Base-by-base conservation (phyloP, 805 yeast genomes). In the Metschnikowia similis region DNA sequence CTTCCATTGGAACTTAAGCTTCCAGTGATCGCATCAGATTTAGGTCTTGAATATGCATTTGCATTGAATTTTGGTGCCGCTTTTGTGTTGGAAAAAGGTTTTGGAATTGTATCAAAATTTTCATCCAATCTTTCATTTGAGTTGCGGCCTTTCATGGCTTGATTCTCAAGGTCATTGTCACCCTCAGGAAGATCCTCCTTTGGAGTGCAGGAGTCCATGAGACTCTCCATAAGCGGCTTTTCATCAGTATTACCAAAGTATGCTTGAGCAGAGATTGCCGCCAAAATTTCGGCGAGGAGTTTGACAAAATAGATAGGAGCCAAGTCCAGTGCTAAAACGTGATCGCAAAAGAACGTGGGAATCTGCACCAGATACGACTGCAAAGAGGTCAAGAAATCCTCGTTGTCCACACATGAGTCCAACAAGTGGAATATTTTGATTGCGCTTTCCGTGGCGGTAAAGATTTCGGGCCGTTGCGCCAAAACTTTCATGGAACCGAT, bases 331-430 rank as follows among this genome's bases (percentile, higher is more conserved):
- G 61, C 64, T 43, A 58, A 59, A 17, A 65, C 75, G 49, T 55
- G 54, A 35, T 61, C 66, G 31, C 27, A 40, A 27, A 35, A 14
- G 11, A 14, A 34, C 6, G 4, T 30, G 4, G 41, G 48, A 14
- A 50, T 39, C 11, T 11, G 54, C 35, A 48, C 56, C 8, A 68
- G 63, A 49, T 65, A 72, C 11, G 51, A 41, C 56, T 73, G 76
- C 6, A 71, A 59, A 8, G 65, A 69, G 48, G 61, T 63, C 54
- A 73, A 63, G 47, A 73, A 74, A 28, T 70, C 74, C 45, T 62
- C 61, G 52, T 66, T 69, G 51, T 71, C 75, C 44, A 73, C 61
- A 51, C 65, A 65, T 14, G 67, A 54, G 52, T 72, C 74, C 52
- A 73, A 63, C 29, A 62, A 59, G 26, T 55, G 43, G 51, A 72